Evolutionary conservation across 2,329 filamentous ascomycete genomes (phyloP).

Genomic region (Aspergillus tamarii): DNA sequence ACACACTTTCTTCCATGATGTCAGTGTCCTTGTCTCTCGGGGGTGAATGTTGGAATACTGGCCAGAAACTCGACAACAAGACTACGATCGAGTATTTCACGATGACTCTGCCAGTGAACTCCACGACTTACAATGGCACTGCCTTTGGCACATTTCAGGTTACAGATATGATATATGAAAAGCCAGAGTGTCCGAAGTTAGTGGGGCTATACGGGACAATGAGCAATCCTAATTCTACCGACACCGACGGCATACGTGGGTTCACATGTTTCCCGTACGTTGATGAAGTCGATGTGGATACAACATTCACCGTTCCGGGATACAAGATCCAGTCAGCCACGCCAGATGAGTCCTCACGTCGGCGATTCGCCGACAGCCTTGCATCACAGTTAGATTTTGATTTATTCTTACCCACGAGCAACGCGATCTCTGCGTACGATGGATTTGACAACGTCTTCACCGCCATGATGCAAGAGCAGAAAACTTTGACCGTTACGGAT

Average conservation of each 20-base stretch:
- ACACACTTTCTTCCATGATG: too few relatives aligned
- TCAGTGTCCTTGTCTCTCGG: neutral
- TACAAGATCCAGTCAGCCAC: neutral
- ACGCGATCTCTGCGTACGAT: neutral
- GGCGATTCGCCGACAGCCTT: neutral
- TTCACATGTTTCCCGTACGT: slow-evolving; percentile 23
- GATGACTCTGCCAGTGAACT: neutral
- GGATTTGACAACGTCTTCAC: slow-evolving; percentile 9
- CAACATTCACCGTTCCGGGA: slow-evolving; percentile 16
- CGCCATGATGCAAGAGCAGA: slow-evolving; percentile 8
- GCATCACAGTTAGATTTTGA: neutral
- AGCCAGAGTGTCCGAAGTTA: neutral
- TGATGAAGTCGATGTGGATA: slow-evolving; percentile 24
- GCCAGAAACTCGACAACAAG: neutral
- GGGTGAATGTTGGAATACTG: neutral
- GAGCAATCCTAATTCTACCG: slow-evolving; percentile 8
- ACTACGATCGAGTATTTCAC: neutral
- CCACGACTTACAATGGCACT: neutral
- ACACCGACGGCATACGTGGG: slow-evolving; percentile 16
- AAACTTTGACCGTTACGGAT: neutral
- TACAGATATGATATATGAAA: neutral
- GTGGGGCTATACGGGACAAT: slow-evolving; percentile 17
- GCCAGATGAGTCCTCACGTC: neutral
- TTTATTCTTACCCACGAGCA: slow-evolving; percentile 3
- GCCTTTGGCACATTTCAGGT: slow-evolving; percentile 5